Base-by-base conservation (phyloP, 2,329 filamentous ascomycete species). In the Colletotrichum falcatum region DNA sequence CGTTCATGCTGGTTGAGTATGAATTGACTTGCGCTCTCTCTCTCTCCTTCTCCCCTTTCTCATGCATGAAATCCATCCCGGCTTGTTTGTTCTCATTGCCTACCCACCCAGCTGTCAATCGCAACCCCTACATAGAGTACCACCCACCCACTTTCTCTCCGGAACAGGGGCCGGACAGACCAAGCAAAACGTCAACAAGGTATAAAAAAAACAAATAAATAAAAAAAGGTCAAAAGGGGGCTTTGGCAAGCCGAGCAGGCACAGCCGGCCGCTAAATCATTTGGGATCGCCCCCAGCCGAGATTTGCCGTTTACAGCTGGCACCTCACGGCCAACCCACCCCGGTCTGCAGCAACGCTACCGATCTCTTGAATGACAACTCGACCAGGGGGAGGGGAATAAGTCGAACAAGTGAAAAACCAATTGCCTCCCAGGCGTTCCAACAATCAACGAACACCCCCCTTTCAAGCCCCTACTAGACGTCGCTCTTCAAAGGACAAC, bases 281-380 rank as follows among this genome's bases (percentile, higher is more conserved):
- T 63, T 63, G 49, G 39, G 58, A 63, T 71, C 68, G 64, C 68
- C 64, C 64, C 64, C 65, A 71, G 59, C 68, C 68, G 68, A 66
- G 49, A 66, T 62, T 66, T 49, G 28, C 39, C 68, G 53, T 42
- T 63, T 39, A 42, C 56, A 53, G 23, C 33, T 53, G 33, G 20
- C 20, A 55, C 12, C 59, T 48, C 59, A 39, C 26, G 48, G 46
- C 46, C 37, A 37, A 61, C 33, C 54, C 42, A 61, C 62, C 59
- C 59, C 26, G 51, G 64, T 26, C 62, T 39, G 55, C 42, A 46
- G 46, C 53, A 61, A 55, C 56, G 20, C 44, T 39, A 46, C 44
- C 46, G 56, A 28, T 35, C 18, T 28, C 30, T 44, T 37, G 53
- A 44, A 56, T 64, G 30, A 54, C 44, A 55, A 46, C 23, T 33